Conservation (phyloP, 2,329 filamentous ascomycete genomes). For the Phaeoacremonium minimum region DNA sequence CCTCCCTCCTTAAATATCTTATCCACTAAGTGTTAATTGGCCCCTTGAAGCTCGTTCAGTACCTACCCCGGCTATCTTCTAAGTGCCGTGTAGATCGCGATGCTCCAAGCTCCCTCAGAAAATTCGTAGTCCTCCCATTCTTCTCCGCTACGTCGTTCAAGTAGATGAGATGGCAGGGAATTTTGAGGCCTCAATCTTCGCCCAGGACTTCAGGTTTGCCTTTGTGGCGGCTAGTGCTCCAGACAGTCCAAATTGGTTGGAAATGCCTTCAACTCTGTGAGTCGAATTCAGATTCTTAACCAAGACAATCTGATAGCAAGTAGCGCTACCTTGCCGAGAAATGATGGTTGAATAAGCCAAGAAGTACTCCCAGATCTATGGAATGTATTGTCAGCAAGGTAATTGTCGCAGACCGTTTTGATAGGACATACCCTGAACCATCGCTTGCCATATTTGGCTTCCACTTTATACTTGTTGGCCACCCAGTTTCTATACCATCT, state of each 20-base stretch:
- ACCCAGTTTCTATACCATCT: slow-evolving; percentile 99
- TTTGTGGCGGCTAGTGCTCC: slow-evolving; percentile 47
- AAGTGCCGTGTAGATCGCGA: too few relatives aligned
- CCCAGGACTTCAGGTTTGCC: slow-evolving; percentile 27
- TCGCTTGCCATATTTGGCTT: slow-evolving; percentile 88
- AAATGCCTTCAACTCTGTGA: slow-evolving; percentile 73
- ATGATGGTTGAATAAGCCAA: slow-evolving; percentile 80
- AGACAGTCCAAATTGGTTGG: slow-evolving; percentile 62
- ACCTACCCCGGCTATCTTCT: too few relatives aligned
- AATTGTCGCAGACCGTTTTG: too few relatives aligned
- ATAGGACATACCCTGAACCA: slow-evolving; percentile 88
- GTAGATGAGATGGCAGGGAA: too few relatives aligned
- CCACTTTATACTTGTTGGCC: slow-evolving; percentile 85
- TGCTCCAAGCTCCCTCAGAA: too few relatives aligned
- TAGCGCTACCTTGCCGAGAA: slow-evolving; percentile 77
- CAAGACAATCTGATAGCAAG: slow-evolving; percentile 81
- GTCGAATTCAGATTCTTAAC: slow-evolving; percentile 90
- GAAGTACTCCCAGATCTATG: slow-evolving; percentile 92
- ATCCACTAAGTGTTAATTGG: too few relatives aligned
- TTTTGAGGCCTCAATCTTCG: too few relatives aligned
- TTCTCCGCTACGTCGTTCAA: too few relatives aligned
- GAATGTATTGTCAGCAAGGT: not conserved
- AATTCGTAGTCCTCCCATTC: too few relatives aligned
- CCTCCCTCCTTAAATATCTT: too few relatives aligned
- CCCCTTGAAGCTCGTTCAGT: too few relatives aligned